Conservation (phyloP, 257 asterid genomes). For the Gentiana macrophylla region DNA sequence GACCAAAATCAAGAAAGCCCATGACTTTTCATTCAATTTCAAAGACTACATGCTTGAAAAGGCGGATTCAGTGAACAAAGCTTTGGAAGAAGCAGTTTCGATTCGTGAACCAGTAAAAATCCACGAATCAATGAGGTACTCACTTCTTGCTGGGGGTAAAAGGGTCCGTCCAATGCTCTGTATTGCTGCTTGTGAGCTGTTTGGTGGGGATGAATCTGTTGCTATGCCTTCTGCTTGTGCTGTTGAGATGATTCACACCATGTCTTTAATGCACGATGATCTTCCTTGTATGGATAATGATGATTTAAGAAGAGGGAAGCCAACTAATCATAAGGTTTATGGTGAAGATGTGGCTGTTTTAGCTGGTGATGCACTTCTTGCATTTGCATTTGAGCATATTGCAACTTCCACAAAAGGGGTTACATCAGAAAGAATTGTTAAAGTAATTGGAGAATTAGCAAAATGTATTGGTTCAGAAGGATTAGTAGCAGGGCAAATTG, state of each 20-base stretch:
- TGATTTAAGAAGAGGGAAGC: constrained; percentile 27
- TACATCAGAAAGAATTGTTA: constrained; percentile 13
- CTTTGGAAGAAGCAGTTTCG: constrained; percentile 27
- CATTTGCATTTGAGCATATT: constrained; percentile 34
- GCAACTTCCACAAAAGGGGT: constrained; percentile 24
- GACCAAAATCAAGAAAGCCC: too few species aligned
- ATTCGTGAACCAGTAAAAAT: constrained; percentile 17
- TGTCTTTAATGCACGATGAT: constrained; percentile 31
- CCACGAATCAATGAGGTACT: constrained; percentile 30
- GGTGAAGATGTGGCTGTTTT: constrained; percentile 19
- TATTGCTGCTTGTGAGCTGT: constrained; percentile 30
- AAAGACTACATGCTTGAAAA: constrained; percentile 21
- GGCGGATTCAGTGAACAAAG: constrained; percentile 14
- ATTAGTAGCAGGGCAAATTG: constrained; percentile 32
- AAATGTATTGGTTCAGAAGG: constrained; percentile 27
- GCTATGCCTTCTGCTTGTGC: constrained; percentile 38
- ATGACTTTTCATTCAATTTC: constrained; percentile 13
- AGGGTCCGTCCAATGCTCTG: constrained; percentile 33
- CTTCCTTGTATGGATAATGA: constrained; percentile 44
- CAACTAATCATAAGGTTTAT: constrained; percentile 25
- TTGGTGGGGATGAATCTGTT: constrained; percentile 24
- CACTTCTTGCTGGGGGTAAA: constrained; percentile 32
- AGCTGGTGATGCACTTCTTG: constrained; percentile 21
- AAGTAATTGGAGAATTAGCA: constrained; percentile 25
- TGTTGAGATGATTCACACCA: constrained; percentile 33